These are phyloP conservation scores for Allium sativum DNA, from an alignment of 106 monocot genomes.

Conservation along the genomic window DNA sequence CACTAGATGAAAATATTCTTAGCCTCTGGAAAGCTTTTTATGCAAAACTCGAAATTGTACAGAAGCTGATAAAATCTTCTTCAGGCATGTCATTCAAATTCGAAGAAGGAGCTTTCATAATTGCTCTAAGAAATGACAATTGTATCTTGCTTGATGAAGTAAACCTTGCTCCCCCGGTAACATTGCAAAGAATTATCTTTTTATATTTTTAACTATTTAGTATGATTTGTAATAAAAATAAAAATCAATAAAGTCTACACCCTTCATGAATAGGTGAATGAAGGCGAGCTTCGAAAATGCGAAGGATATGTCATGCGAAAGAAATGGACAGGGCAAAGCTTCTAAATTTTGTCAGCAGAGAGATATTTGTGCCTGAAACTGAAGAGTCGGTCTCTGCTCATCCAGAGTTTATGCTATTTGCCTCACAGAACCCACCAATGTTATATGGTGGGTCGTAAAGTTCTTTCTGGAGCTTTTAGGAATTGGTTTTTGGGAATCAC, in stretches of 20 bases:
- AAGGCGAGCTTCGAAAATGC: no score
- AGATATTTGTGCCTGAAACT: constrained; percentile 84
- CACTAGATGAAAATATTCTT: constrained; percentile 31
- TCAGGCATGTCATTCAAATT: constrained; percentile 67
- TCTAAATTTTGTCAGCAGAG: no score
- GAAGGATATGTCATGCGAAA: no score
- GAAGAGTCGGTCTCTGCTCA: constrained; percentile 79
- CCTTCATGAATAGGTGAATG: no score
- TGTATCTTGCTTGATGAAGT: constrained; percentile 98
- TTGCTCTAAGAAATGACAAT: constrained; percentile 69
- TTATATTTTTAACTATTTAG: no score
- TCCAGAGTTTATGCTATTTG: constrained; percentile 95
- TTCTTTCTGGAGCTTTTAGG: constrained; percentile 94
- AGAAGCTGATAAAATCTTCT: constrained; percentile 46
- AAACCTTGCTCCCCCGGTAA: constrained; percentile 89
- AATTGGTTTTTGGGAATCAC: constrained; percentile 89
- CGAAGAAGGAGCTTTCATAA: constrained; percentile 92
- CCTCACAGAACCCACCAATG: constrained; percentile 89
- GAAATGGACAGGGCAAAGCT: no score
- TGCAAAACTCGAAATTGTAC: constrained; percentile 36
- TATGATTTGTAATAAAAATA: no score
- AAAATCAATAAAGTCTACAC: no score
- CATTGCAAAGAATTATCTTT: constrained; percentile 74
- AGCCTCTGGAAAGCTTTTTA: constrained; percentile 57
- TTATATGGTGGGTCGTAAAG: constrained; percentile 88